Percentiles rank a stretch among this genome's conserved stretches.
Evolutionary conservation across 176 grass and related monocot genomes (phyloP).

Genomic region (Lolium multiflorum): DNA sequence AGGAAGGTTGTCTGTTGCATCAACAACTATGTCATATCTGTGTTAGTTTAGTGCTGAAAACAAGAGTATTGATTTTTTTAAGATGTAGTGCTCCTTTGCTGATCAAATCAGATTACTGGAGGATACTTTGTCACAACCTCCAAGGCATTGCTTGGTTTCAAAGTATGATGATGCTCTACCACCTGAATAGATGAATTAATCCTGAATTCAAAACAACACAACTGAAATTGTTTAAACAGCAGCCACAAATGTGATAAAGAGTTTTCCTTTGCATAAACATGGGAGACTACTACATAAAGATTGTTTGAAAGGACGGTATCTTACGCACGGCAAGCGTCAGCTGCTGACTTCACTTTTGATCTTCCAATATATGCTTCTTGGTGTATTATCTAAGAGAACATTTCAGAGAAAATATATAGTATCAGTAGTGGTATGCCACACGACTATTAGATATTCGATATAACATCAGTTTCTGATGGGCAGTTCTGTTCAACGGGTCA

Average conservation of each 20-base stretch:
- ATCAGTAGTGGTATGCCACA: background rate
- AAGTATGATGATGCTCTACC: conserved; percentile 72
- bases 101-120: conserved; percentile 36
- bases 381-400: conserved; percentile 82
- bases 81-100: background rate
- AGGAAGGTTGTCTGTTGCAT: conserved; percentile 95
- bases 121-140: conserved; percentile 85
- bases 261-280: conserved; percentile 2
- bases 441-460: background rate
- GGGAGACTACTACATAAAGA: background rate
- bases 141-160: conserved; percentile 79
- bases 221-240: conserved; percentile 28
- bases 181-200: conserved; percentile 93
- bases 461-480: background rate
- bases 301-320: conserved; percentile 39
- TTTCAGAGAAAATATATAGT: conserved; percentile 40
- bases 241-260: conserved; percentile 6
- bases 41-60: conserved; percentile 62
- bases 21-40: conserved; percentile 95
- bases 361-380: conserved; percentile 79
- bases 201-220: conserved; percentile 57
- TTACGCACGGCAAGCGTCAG: conserved; percentile 89
- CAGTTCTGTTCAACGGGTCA: background rate
- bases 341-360: conserved; percentile 91
- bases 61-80: background rate